A percentile compares a stretch with the other conserved stretches of the same genome.
Evolutionary conservation across 768 basidiomycete genomes (phyloP).

Genomic region (Leccinum barrowsii): DNA sequence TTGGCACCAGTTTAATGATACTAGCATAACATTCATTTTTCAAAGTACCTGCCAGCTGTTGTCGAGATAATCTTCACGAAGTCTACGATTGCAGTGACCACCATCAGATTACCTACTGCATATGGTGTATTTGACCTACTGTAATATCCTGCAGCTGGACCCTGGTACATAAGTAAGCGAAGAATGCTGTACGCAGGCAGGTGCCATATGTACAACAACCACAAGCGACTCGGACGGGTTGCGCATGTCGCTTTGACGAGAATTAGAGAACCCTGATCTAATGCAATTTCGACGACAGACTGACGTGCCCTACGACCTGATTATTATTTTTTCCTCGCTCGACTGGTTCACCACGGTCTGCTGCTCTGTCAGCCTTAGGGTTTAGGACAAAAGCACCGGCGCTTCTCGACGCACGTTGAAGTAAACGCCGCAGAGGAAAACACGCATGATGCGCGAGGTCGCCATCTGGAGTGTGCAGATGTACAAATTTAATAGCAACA

Average conservation of each 20-base stretch:
- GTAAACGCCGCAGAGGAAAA: conserved; percentile 6
- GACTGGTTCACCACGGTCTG: neutral
- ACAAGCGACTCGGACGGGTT: neutral
- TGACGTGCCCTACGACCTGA: conserved; percentile 11
- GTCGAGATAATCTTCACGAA: conserved; percentile 7
- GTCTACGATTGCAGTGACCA: conserved; percentile 9
- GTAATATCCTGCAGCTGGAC: conserved; percentile 5
- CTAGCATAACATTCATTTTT: conserved; percentile 26
- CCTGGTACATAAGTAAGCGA: conserved; percentile 16
- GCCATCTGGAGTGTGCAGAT: conserved; percentile 1
- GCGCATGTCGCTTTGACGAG: neutral
- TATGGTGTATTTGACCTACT: neutral
- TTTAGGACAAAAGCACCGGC: neutral
- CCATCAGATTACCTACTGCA: neutral
- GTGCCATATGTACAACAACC: neutral
- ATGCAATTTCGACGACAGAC: neutral
- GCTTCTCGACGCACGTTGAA: conserved; percentile 15
- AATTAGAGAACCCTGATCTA: neutral
- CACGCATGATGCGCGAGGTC: conserved; percentile 26
- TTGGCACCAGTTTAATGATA: conserved; percentile 28
- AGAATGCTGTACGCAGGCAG: conserved; percentile 1
- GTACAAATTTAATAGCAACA: neutral
- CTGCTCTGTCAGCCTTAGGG: conserved; percentile 11
- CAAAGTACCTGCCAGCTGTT: conserved; percentile 17
- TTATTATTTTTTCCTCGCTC: neutral